These are phyloP conservation scores for Nyssa sinensis DNA, from an alignment of 148 eudicot genomes.

Conservation along the genomic window DNA sequence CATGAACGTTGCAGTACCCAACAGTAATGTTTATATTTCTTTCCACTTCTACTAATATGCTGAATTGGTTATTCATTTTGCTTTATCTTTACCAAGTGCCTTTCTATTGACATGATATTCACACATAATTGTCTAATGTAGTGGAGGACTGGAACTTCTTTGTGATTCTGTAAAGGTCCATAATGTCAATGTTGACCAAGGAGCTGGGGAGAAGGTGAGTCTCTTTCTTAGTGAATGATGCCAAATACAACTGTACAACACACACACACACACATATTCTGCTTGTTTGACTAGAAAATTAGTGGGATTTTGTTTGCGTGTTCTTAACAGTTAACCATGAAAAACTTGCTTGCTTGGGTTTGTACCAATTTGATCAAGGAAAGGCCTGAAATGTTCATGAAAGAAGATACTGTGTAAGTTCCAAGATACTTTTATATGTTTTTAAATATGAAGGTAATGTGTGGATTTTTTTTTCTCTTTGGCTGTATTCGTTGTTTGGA, in stretches of 20 bases:
- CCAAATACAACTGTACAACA: not conserved
- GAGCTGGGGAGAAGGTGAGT: conserved; percentile 60
- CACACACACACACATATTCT: no score
- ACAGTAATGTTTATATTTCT: not conserved
- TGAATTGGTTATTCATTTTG: not conserved
- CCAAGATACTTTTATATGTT: no score
- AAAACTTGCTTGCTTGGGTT: conserved; percentile 76
- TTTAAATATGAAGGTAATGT: not conserved
- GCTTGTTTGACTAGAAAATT: not conserved
- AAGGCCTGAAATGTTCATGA: conserved; percentile 98
- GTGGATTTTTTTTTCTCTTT: not conserved
- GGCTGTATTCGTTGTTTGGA: not conserved
- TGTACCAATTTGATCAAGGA: conserved; percentile 87
- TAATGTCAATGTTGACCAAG: conserved; percentile 56
- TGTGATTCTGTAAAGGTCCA: conserved; percentile 91
- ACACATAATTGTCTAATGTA: conserved; percentile 25
- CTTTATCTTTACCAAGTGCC: no score
- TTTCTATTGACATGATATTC: not conserved
- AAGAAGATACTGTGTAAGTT: conserved; percentile 98
- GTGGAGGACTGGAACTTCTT: conserved; percentile 93
- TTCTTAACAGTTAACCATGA: conserved; percentile 77
- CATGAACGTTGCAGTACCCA: not conserved
- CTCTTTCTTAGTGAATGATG: not conserved
- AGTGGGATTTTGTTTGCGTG: conserved; percentile 10
- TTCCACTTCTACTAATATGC: not conserved